These are phyloP conservation scores for Ganoderma lucidum DNA, from an alignment of 1,284 basidiomycete genomes.

Conservation along the genomic window DNA sequence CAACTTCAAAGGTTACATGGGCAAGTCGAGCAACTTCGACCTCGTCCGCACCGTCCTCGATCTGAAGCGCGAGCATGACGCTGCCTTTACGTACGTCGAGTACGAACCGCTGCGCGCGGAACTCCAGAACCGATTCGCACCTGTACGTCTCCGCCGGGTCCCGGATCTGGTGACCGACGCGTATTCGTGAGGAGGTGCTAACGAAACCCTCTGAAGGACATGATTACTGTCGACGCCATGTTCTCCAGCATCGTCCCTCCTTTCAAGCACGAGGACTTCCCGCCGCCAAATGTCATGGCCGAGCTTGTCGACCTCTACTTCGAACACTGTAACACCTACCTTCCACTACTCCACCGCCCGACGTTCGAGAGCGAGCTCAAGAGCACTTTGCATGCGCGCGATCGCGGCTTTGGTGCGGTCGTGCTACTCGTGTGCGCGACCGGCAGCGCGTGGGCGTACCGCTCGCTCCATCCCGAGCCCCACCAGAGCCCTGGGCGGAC, in stretches of 20 bases:
- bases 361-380: conserved; percentile 69
- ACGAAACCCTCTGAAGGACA: background rate
- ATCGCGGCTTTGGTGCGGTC: conserved; percentile 70
- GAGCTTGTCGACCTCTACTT: conserved; percentile 79
- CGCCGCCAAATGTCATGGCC: conserved; percentile 65
- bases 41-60: conserved; percentile 72
- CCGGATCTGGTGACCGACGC: background rate
- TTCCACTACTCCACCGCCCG: conserved; percentile 80
- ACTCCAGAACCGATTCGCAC: background rate
- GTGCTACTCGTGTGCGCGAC: conserved; percentile 81
- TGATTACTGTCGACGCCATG: background rate
- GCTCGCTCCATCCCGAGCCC: conserved; percentile 46
- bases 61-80: conserved; percentile 52
- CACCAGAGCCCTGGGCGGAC: conserved; percentile 71
- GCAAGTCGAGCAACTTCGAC: conserved; percentile 74
- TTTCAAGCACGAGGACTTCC: conserved; percentile 35
- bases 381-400: conserved; percentile 62
- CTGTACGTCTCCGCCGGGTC: background rate
- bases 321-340: conserved; percentile 60
- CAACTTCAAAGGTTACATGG: conserved; percentile 65
- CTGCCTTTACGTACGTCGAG: background rate
- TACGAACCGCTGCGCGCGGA: background rate
- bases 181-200: background rate
- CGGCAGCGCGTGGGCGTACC: conserved; percentile 49
- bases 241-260: background rate